phyloP scores from a whole-genome alignment of 2,329 filamentous ascomycete genomes.

The Penicillium sp. region DNA sequence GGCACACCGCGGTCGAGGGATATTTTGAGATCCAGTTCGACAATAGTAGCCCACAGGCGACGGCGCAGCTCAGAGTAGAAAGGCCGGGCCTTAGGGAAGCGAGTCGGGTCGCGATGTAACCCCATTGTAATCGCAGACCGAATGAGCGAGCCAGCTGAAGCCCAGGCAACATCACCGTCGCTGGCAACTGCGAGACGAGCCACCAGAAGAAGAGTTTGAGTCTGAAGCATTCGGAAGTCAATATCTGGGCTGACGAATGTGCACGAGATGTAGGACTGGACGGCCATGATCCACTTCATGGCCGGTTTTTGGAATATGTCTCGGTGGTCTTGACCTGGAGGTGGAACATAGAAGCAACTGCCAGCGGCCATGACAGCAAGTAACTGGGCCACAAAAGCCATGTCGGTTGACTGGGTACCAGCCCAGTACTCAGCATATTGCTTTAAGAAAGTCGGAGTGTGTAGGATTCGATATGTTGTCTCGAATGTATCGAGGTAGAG shows the following conservation, averaged over 20 bases:
- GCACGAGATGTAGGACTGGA: conserved; percentile 37
- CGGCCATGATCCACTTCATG: conserved; percentile 41
- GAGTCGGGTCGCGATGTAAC: conserved; percentile 41
- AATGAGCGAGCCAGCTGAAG: conserved; percentile 40
- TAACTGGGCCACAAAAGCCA: conserved; percentile 49
- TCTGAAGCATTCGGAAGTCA: conserved; percentile 34
- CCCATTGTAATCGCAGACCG: conserved; percentile 46
- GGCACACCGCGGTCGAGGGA: conserved; percentile 37
- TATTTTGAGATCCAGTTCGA: conserved; percentile 43
- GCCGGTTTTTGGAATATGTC: conserved; percentile 49
- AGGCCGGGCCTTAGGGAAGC: conserved; percentile 31
- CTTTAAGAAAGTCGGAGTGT: conserved; percentile 56
- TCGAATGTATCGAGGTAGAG: conserved; percentile 59
- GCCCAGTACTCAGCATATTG: conserved; percentile 59
- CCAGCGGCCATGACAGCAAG: conserved; percentile 44
- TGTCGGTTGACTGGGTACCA: conserved; percentile 40
- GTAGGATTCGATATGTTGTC: conserved; percentile 57
- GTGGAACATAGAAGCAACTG: conserved; percentile 42
- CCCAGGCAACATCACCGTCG: conserved; percentile 38
- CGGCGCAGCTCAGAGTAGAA: conserved; percentile 48
- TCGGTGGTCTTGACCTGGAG: conserved; percentile 19
- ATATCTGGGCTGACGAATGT: conserved; percentile 33
- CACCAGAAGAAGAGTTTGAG: conserved; percentile 35
- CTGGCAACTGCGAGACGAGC: conserved; percentile 33
- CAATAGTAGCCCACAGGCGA: conserved; percentile 47